These are phyloP conservation scores for Cordyceps cicadae DNA, from an alignment of 2,329 filamentous ascomycete species.

Conservation along the genomic window DNA sequence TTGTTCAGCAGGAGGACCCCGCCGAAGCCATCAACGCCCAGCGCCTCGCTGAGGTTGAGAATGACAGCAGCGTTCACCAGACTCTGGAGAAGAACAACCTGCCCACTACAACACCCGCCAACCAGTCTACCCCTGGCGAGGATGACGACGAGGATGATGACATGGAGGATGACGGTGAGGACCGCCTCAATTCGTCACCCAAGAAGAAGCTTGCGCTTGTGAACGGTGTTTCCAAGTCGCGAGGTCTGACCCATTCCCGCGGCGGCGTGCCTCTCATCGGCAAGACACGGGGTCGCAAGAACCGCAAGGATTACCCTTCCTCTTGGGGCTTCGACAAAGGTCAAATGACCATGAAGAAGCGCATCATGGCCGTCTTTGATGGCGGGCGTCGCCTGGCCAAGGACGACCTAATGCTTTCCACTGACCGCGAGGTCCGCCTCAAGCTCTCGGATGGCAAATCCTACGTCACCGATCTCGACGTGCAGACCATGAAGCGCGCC, in stretches of 20 bases:
- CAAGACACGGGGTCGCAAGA: slow-evolving; percentile 68
- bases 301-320: slow-evolving; percentile 84
- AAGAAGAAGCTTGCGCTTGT: slow-evolving; percentile 49
- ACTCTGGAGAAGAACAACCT: slow-evolving; percentile 58
- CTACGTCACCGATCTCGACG: slow-evolving; percentile 88
- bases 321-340: slow-evolving; percentile 89
- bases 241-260: slow-evolving; percentile 70
- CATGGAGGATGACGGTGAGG: slow-evolving; percentile 45
- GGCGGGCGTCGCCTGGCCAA: slow-evolving; percentile 83
- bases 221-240: slow-evolving; percentile 56
- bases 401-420: slow-evolving; percentile 98
- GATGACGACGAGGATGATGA: slow-evolving; percentile 48
- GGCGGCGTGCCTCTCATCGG: slow-evolving; percentile 55
- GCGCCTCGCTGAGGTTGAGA: slow-evolving; percentile 56
- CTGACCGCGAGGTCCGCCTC: slow-evolving; percentile 87
- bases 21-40: slow-evolving; percentile 60
- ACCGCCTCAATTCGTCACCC: slow-evolving; percentile 36
- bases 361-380: slow-evolving; percentile 87
- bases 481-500: slow-evolving; percentile 82
- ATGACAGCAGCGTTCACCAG: slow-evolving; percentile 53
- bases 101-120: slow-evolving; percentile 34
- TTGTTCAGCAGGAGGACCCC: slow-evolving; percentile 64
- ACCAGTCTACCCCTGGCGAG: slow-evolving; percentile 25
- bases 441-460: slow-evolving; percentile 64
- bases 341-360: slow-evolving; percentile 98